Evolutionary conservation across 2,329 filamentous ascomycete genomes (phyloP), one percentile per base, ranked within the genome.

Genomic region (Aspergillus amoenus): DNA sequence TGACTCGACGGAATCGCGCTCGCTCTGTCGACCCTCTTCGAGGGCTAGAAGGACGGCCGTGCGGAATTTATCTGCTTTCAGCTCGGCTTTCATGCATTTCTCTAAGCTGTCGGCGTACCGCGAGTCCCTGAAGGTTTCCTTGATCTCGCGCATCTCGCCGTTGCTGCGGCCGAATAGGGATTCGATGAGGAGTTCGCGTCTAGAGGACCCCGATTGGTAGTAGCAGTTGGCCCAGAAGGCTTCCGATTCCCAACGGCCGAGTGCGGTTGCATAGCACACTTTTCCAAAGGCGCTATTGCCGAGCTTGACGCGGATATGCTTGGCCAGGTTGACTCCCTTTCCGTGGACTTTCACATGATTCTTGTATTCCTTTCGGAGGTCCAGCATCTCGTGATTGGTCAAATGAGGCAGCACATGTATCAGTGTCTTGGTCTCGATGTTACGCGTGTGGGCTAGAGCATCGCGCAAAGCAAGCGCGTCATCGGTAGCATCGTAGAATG

Each of bases 221-320:
- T 92, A 97, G 75, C 91, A 96, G 73, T 97, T 97, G 58, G 93
- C 92, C 93, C 94, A 99, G 80, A 96, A 96, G 0, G 91, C 91
- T 73, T 99, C 94, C 65, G 87, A 88, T 77, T 97, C 94, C 88
- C 92, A 97, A 52, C 84, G 84, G 9, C 94, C 94, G 0, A 97
- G 83, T 0, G 93, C 92, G 2, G 91, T 93, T 3, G 93, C 87
- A 73, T 97, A 97, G 68, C 89, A 92, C 6, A 90, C 89, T 76
- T 97, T 97, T 76, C 93, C 93, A 64, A 97, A 87, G 32, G 70
- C 61, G 27, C 65, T 69, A 65, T 85, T 87, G 17, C 76, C 76
- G 2, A 77, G 68, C 55, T 76, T 77, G 51, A 78, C 66, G 8
- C 77, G 75, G 59, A 82, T 76, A 63, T 81, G 80, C 46, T 82